These are phyloP conservation scores for Ophiostoma quercus DNA, from an alignment of 2,329 filamentous ascomycete genomes.

Conservation along the genomic window DNA sequence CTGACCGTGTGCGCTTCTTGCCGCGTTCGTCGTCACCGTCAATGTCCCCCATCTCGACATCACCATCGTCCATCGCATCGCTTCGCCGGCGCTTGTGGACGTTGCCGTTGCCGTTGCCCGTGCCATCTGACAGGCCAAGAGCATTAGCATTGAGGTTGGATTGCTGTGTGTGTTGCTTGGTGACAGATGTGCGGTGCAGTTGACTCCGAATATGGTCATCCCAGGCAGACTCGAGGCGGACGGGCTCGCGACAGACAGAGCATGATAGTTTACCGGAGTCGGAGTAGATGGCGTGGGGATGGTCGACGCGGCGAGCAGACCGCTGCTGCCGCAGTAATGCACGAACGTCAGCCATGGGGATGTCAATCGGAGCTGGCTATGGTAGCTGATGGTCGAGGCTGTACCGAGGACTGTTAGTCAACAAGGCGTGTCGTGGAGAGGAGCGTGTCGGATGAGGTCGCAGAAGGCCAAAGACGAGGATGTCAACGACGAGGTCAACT, in stretches of 20 bases:
- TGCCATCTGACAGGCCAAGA: not conserved
- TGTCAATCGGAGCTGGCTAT: too few species aligned
- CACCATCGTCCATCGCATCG: slow-evolving; percentile 22
- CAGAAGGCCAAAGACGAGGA: not conserved
- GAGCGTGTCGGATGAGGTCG: not conserved
- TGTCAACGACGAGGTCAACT: not conserved
- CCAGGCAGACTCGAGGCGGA: slow-evolving; percentile 65
- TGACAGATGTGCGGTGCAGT: slow-evolving; percentile 37
- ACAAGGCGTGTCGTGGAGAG: not conserved
- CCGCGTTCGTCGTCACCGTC: slow-evolving; percentile 29
- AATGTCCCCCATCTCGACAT: slow-evolving; percentile 22
- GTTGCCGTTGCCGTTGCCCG: not conserved
- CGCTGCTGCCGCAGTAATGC: slow-evolving; percentile 74
- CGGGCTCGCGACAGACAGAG: slow-evolving; percentile 56
- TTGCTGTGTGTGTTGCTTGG: not conserved
- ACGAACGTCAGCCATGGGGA: slow-evolving; percentile 67
- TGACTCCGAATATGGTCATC: slow-evolving; percentile 53
- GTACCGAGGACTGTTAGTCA: too few species aligned
- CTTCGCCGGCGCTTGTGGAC: slow-evolving; percentile 28
- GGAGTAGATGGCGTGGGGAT: slow-evolving; percentile 54
- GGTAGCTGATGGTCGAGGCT: not conserved
- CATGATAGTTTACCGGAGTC: slow-evolving; percentile 58
- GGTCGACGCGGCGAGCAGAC: slow-evolving; percentile 65
- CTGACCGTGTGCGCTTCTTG: not conserved
- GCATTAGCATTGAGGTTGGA: not conserved